Evolutionary conservation across 495 filamentous ascomycete genomes (phyloP).

Genomic region (Cryomyces minteri): DNA sequence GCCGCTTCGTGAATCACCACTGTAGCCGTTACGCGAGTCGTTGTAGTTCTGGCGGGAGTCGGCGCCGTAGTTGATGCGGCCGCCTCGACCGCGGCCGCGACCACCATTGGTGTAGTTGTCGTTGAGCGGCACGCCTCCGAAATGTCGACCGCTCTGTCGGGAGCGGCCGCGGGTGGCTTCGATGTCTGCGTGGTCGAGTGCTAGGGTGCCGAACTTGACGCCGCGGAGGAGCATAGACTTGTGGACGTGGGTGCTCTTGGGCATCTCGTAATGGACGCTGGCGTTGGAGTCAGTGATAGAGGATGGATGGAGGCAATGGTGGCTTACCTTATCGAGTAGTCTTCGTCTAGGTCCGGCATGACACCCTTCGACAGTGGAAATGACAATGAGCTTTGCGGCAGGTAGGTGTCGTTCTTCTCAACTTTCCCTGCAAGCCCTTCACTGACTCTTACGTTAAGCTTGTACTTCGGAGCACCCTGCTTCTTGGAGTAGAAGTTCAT

Average conservation of each 20-base stretch:
- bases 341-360: slow-evolving; percentile 63
- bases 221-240: slow-evolving; percentile 91
- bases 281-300: neutral
- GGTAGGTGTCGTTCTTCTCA: slow-evolving; percentile 59
- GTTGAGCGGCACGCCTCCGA: slow-evolving; percentile 42
- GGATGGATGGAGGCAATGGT: slow-evolving; percentile 2
- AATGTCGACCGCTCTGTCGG: slow-evolving; percentile 37
- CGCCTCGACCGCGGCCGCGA: slow-evolving; percentile 28
- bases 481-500: slow-evolving; percentile 83
- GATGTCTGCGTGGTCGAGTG: slow-evolving; percentile 55
- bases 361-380: slow-evolving; percentile 43
- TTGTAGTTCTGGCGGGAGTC: slow-evolving; percentile 18
- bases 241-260: slow-evolving; percentile 47
- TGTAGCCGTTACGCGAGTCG: slow-evolving; percentile 18
- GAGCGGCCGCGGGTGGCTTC: slow-evolving; percentile 43
- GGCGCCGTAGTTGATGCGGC: slow-evolving; percentile 28
- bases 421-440: slow-evolving; percentile 65
- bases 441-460: slow-evolving; percentile 52
- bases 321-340: slow-evolving; percentile 63
- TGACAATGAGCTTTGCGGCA: slow-evolving; percentile 51
- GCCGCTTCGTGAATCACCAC: slow-evolving; percentile 2
- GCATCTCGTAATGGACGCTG: slow-evolving; percentile 75
- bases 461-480: slow-evolving; percentile 41
- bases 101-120: slow-evolving; percentile 17
- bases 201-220: slow-evolving; percentile 47